Evolutionary conservation across 139 green algal genomes (phyloP).

Genomic region (Marvania coccoides): DNA sequence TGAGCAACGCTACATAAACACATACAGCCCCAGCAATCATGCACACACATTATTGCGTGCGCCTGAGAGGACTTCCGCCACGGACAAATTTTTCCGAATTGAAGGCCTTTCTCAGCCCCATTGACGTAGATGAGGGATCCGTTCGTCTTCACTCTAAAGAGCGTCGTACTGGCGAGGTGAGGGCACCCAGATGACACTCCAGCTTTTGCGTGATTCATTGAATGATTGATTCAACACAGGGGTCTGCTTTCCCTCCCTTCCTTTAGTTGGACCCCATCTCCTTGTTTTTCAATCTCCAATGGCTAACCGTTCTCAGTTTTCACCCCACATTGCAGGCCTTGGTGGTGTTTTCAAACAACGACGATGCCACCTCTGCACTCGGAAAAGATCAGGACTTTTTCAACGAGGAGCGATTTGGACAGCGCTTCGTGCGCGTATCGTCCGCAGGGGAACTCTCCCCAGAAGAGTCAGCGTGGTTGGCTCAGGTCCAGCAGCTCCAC

Average conservation of each 20-base stretch:
- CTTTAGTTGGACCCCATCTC: neutral
- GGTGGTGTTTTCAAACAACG: conserved; percentile 45
- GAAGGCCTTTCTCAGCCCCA: neutral
- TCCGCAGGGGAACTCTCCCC: conserved; percentile 48
- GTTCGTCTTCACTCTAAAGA: neutral
- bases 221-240: too few species aligned
- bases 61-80: neutral
- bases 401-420: conserved; percentile 48
- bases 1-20: too few species aligned
- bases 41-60: too few species aligned
- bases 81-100: neutral
- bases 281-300: neutral
- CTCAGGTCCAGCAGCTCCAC: neutral
- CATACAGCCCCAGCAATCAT: too few species aligned
- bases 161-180: too few species aligned
- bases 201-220: neutral
- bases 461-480: conserved; percentile 24
- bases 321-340: conserved; percentile 42
- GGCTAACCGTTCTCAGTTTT: neutral
- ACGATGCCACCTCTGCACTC: conserved; percentile 45
- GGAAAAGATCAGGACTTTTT: conserved; percentile 70
- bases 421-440: conserved; percentile 67
- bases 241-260: too few species aligned
- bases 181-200: too few species aligned
- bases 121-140: neutral